Percentiles rank a stretch among this genome's conserved stretches.
Evolutionary conservation across 2,329 filamentous ascomycete genomes (phyloP).

Genomic region (Massarina eburnea): DNA sequence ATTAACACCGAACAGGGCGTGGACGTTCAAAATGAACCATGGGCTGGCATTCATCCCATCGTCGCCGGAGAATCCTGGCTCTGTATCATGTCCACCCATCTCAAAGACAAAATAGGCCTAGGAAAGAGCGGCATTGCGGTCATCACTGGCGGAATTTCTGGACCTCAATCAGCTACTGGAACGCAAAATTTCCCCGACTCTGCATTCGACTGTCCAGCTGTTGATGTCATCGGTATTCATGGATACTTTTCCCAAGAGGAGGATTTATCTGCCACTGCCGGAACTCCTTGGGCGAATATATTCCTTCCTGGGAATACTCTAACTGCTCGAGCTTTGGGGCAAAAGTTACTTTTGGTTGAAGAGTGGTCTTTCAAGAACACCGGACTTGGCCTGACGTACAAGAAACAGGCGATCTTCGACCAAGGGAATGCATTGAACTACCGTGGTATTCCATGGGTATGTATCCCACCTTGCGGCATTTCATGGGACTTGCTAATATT

Average conservation of each 20-base stretch:
- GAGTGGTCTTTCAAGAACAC: conserved; percentile 35
- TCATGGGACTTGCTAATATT: conserved; percentile 2
- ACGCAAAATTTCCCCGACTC: conserved; percentile 36
- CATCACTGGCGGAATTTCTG: conserved; percentile 40
- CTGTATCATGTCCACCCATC: conserved; percentile 36
- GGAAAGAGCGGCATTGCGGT: conserved; percentile 34
- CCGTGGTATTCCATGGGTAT: conserved; percentile 41
- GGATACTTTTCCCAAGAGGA: conserved; percentile 30
- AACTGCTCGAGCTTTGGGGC: conserved; percentile 26
- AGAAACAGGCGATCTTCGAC: conserved; percentile 37
- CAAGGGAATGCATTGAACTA: conserved; percentile 39
- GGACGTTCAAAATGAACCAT: conserved; percentile 39
- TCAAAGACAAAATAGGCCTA: conserved; percentile 32
- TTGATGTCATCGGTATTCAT: conserved; percentile 40
- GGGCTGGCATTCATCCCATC: conserved; percentile 38
- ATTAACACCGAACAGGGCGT: conserved; percentile 27
- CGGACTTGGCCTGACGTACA: conserved; percentile 27
- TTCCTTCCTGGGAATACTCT: conserved; percentile 39
- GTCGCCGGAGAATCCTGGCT: conserved; percentile 38
- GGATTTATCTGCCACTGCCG: conserved; percentile 23
- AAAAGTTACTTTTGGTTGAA: conserved; percentile 38
- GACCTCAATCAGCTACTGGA: conserved; percentile 24
- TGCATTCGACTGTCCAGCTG: conserved; percentile 32
- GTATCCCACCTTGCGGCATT: too few species aligned
- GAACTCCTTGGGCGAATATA: conserved; percentile 37